Evolutionary conservation across 2,329 filamentous ascomycete genomes (phyloP).

Genomic region (Aspergillus transmontanensis): DNA sequence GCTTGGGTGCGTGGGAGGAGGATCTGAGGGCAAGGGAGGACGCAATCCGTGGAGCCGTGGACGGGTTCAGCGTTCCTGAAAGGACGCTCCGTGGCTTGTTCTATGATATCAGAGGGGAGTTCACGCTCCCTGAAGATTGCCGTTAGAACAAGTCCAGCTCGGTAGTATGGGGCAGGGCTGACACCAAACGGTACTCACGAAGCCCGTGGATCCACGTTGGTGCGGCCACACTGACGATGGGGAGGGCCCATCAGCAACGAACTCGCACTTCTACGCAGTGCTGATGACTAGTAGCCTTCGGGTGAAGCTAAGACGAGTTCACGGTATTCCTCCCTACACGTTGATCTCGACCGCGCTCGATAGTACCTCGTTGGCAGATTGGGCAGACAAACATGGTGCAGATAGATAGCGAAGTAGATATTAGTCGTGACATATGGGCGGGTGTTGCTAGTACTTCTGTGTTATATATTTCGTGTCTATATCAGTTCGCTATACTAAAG

Average conservation of each 20-base stretch:
- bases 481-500: not conserved
- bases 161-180: too few species aligned
- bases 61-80: too few species aligned
- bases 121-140: too few species aligned
- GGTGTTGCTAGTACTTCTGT: not conserved
- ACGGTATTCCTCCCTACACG: not conserved
- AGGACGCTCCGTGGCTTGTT: too few species aligned
- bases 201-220: too few species aligned
- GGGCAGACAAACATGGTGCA: not conserved
- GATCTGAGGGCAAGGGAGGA: too few species aligned
- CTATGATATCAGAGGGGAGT: too few species aligned
- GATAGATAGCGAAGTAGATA: not conserved
- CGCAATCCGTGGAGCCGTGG: too few species aligned
- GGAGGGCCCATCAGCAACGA: constrained; percentile 7
- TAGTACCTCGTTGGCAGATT: not conserved
- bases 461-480: not conserved
- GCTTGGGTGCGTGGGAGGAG: too few species aligned
- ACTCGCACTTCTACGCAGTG: constrained; percentile 18
- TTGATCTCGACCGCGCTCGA: not conserved
- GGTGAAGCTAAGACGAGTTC: constrained; percentile 22
- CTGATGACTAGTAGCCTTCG: constrained; percentile 15
- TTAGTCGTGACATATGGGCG: not conserved
- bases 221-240: too few species aligned
- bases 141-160: too few species aligned
- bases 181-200: too few species aligned